Base-by-base conservation (phyloP, 768 basidiomycete species). In the Hebeloma cylindrosporum region DNA sequence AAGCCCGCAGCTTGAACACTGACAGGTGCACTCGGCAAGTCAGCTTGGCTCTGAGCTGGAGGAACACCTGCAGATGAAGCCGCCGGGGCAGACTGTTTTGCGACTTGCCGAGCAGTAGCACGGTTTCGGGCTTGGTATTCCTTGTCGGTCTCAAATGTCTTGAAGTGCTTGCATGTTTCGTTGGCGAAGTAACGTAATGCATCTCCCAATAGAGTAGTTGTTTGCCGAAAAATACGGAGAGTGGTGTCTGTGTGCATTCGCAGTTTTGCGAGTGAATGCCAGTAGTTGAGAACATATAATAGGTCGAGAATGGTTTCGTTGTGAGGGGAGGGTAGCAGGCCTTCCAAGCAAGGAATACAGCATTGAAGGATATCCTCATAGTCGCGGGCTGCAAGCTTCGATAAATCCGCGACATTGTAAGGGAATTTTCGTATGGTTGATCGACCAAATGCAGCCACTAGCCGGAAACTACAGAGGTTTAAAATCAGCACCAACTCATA, bases 331-430 rank as follows among this genome's bases (percentile, higher is more conserved):
- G 59, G 63, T 0, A 72, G 43, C 0, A 72, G 58, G 3, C 63
- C 57, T 5, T 69, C 63, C 11, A 72, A 60, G 0, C 46, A 54
- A 1, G 71, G 68, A 0, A 73, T 66, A 6, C 55, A 42, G 45
- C 64, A 39, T 52, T 71, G 70, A 0, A 73, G 47, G 0, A 72
- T 45, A 35, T 74, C 71, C 23, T 74, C 64, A 36, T 61, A 73
- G 29, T 74, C 68, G 7, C 59, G 50, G 0, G 66, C 72, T 2
- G 65, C 67, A 1, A 69, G 43, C 17, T 56, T 48, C 21, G 64
- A 66, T 57, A 73, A 59, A 7, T 57, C 59, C 1, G 67, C 63
- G 0, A 58, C 63, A 52, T 73, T 68, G 14, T 47, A 36, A 3
- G 35, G 17, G 37, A 71, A 72, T 20, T 40, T 51, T 0, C 60